phyloP scores from a whole-genome alignment of 257 asterid genomes.

The Handroanthus guayacan region DNA sequence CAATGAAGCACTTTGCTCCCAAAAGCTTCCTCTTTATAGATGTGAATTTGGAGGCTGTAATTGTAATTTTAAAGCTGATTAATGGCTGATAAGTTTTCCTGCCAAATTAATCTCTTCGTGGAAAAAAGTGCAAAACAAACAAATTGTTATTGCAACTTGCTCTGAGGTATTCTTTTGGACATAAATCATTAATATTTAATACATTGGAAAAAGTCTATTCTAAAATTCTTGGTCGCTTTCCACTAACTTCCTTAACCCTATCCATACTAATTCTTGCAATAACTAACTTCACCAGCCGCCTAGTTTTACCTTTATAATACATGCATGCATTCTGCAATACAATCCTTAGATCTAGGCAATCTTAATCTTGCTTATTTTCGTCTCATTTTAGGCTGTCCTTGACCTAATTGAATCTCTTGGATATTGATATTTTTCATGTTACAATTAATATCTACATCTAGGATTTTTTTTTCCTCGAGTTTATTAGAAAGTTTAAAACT shows the following conservation, averaged over 20 bases:
- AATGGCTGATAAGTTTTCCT: constrained; percentile 24
- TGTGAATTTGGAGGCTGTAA: not conserved
- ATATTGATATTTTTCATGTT: too few species aligned
- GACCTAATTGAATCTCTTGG: too few species aligned
- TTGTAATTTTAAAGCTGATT: not conserved
- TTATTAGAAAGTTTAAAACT: too few species aligned
- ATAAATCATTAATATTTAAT: not conserved
- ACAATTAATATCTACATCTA: too few species aligned
- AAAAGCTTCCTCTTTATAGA: constrained; percentile 27
- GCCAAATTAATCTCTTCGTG: constrained; percentile 29
- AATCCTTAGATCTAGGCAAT: too few species aligned
- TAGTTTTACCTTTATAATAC: too few species aligned
- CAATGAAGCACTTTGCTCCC: not conserved
- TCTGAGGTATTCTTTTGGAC: not conserved
- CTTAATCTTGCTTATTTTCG: too few species aligned
- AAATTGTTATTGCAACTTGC: not conserved
- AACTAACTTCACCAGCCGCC: too few species aligned
- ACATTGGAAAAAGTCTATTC: constrained; percentile 14
- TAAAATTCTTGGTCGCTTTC: not conserved
- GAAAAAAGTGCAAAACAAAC: not conserved
- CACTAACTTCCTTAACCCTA: not conserved
- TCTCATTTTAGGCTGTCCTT: too few species aligned
- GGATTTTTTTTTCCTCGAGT: too few species aligned
- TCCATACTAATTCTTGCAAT: not conserved
- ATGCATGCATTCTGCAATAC: too few species aligned